phyloP scores from a whole-genome alignment of 2,329 filamentous ascomycete species.

The Daldinia eschscholtzii region DNA sequence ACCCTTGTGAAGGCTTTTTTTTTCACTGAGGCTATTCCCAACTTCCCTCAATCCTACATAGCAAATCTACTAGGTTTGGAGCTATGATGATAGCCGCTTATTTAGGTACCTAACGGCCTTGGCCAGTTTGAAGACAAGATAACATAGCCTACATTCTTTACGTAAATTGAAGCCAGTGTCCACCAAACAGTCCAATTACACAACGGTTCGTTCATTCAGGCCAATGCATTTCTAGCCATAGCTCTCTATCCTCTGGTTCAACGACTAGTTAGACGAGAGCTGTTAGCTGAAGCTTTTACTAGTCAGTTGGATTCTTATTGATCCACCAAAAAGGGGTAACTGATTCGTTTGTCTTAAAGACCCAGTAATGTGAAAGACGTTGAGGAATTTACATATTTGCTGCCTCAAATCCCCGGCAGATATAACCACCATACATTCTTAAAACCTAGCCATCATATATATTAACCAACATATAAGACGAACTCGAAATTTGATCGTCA shows the following conservation, averaged over 20 bases:
- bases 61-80: neutral
- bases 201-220: neutral
- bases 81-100: neutral
- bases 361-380: neutral
- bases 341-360: neutral
- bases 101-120: neutral
- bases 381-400: neutral
- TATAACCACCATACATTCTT: neutral
- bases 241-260: neutral
- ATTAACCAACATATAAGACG: neutral
- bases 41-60: conserved; percentile 14
- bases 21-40: conserved; percentile 36
- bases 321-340: neutral
- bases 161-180: neutral
- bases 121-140: conserved; percentile 4
- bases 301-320: neutral
- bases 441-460: neutral
- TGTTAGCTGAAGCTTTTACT: neutral
- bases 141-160: neutral
- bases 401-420: neutral
- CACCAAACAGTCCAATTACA: neutral
- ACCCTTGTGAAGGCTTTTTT: neutral
- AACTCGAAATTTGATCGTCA: conserved; percentile 1
- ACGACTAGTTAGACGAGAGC: neutral
- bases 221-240: neutral